A percentile compares a stretch with the other conserved stretches of the same genome.
These are phyloP conservation scores for Tribonema minus DNA, from an alignment of 108 stramenopile species.

Conservation along the genomic window DNA sequence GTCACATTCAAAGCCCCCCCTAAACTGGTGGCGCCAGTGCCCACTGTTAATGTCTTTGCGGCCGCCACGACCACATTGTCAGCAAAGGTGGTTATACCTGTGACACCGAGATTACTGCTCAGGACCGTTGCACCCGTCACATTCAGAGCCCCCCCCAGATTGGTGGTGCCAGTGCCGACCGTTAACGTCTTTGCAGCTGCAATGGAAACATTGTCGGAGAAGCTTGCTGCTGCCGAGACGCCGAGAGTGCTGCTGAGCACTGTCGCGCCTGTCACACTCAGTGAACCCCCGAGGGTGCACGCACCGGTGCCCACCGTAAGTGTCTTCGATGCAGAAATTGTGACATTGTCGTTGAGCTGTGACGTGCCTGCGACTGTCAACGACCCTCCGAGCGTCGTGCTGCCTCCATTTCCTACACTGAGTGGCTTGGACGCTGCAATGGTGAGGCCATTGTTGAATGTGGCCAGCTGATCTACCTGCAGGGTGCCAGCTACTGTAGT, in stretches of 20 bases:
- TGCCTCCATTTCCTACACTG: too few species aligned
- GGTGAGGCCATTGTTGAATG: too few species aligned
- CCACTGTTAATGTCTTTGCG: neutral
- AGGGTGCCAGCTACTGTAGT: too few species aligned
- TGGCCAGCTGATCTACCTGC: too few species aligned
- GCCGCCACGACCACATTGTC: neutral
- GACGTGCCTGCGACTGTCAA: neutral
- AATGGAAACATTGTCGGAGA: neutral
- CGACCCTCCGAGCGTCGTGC: neutral
- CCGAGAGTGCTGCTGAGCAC: too few species aligned
- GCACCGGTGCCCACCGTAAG: neutral
- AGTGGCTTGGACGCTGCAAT: too few species aligned
- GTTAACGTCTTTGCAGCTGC: neutral
- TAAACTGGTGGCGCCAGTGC: neutral
- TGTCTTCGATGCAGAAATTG: neutral
- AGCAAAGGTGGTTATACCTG: neutral
- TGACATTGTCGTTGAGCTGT: neutral
- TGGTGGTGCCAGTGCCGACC: neutral
- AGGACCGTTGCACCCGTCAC: neutral
- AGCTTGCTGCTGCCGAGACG: too few species aligned
- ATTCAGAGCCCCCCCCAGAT: neutral
- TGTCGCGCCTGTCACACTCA: neutral
- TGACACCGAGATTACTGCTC: neutral
- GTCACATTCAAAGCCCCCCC: neutral
- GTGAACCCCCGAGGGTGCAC: neutral